A percentile compares a stretch with the other conserved stretches of the same genome.
Conservation (phyloP, 2,329 filamentous ascomycete species). For the Colletotrichum sp. region DNA sequence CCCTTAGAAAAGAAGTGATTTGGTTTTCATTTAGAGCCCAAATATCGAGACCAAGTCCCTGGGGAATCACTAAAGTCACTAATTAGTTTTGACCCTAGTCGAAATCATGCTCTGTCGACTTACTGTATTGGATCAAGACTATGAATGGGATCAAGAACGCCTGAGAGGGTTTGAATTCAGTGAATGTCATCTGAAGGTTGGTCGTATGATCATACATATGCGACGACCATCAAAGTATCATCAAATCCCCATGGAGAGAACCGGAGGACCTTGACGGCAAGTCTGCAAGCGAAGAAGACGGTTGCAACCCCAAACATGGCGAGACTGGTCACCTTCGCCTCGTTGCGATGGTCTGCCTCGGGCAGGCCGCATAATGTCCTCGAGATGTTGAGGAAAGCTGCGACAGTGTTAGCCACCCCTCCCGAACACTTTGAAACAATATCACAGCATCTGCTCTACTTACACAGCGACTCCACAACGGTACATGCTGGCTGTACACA, state of each 20-base stretch:
- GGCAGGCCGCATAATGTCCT: neutral
- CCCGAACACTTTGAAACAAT: neutral
- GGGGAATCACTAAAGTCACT: conserved; percentile 13
- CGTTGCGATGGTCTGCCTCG: neutral
- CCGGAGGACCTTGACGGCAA: neutral
- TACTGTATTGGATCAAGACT: neutral
- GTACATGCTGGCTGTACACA: neutral
- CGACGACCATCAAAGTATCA: neutral
- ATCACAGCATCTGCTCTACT: neutral
- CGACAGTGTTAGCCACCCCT: neutral
- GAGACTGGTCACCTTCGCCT: neutral
- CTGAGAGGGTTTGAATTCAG: neutral
- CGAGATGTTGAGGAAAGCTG: conserved; percentile 7
- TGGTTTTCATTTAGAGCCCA: conserved; percentile 40
- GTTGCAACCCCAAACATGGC: neutral
- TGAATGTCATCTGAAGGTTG: neutral
- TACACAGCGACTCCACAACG: neutral
- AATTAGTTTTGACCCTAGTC: neutral
- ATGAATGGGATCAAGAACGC: neutral
- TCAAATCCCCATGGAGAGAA: neutral
- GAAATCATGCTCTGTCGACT: neutral
- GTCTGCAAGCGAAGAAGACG: neutral
- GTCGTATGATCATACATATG: neutral
- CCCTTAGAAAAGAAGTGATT: neutral
- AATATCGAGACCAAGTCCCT: conserved; percentile 53